These are phyloP conservation scores for Curvularia sp. DNA, from an alignment of 2,329 filamentous ascomycete species.

Conservation along the genomic window DNA sequence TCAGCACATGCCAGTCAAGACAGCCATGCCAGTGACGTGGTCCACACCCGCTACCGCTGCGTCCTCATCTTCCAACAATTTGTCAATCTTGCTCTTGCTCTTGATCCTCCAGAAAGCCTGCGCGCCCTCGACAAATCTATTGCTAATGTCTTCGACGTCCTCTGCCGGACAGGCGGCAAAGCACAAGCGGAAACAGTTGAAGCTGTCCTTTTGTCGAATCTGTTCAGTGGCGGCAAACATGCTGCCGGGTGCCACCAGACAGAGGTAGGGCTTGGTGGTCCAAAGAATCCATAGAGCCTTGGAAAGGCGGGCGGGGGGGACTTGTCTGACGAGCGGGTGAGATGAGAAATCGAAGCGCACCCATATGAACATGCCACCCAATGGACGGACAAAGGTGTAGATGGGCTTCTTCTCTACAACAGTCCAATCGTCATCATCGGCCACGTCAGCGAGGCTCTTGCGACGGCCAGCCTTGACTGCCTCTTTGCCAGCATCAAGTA, in stretches of 20 bases:
- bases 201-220: slow-evolving; percentile 65
- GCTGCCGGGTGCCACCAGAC: slow-evolving; percentile 72
- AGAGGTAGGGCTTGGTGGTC: slow-evolving; percentile 71
- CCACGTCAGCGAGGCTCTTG: slow-evolving; percentile 40
- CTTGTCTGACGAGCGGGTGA: slow-evolving; percentile 70
- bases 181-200: slow-evolving; percentile 78
- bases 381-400: slow-evolving; percentile 79
- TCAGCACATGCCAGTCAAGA: slow-evolving; percentile 44
- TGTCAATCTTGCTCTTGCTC: slow-evolving; percentile 69
- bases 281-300: slow-evolving; percentile 74
- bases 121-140: slow-evolving; percentile 72
- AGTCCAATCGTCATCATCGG: slow-evolving; percentile 68
- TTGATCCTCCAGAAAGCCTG: slow-evolving; percentile 80
- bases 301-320: slow-evolving; percentile 65
- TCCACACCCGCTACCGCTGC: slow-evolving; percentile 18
- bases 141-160: slow-evolving; percentile 67
- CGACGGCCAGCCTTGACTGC: slow-evolving; percentile 67
- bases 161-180: slow-evolving; percentile 84
- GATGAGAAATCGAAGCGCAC: slow-evolving; percentile 72
- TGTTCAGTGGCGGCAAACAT: slow-evolving; percentile 75
- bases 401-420: slow-evolving; percentile 76
- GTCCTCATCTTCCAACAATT: slow-evolving; percentile 57
- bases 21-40: slow-evolving; percentile 34
- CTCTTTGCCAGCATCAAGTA: slow-evolving; percentile 72
- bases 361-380: slow-evolving; percentile 94